Conservation (phyloP, 305 asterid genomes). For the Fraxinus xanthoxyloides region DNA sequence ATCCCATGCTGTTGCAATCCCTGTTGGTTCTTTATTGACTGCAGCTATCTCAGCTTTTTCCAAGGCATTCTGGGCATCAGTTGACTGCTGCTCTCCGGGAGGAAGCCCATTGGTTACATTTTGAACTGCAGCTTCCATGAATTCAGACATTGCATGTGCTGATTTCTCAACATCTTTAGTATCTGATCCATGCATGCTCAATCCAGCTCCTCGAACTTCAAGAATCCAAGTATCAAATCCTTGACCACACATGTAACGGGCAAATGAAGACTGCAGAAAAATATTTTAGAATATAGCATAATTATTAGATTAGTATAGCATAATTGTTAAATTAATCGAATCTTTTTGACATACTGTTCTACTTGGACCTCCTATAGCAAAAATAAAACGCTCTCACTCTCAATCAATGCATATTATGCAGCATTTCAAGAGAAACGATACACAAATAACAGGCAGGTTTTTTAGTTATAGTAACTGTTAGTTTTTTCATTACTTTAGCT, state of each 20-base stretch:
- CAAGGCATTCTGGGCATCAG: slow-evolving; percentile 23
- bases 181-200: slow-evolving; percentile 60
- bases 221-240: slow-evolving; percentile 97
- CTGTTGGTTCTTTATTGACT: slow-evolving; percentile 43
- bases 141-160: slow-evolving; percentile 47
- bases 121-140: slow-evolving; percentile 62
- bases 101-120: slow-evolving; percentile 43
- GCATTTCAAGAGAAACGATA: slow-evolving; percentile 2
- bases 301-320: neutral
- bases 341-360: neutral
- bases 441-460: neutral
- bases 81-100: slow-evolving; percentile 39
- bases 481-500: neutral
- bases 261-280: slow-evolving; percentile 77
- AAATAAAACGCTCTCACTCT: neutral
- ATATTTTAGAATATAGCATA: slow-evolving; percentile 2
- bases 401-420: neutral
- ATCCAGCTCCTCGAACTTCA: slow-evolving; percentile 94
- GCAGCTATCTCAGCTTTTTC: slow-evolving; percentile 41
- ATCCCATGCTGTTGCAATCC: slow-evolving; percentile 56
- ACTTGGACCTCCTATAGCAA: neutral
- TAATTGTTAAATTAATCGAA: neutral
- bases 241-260: slow-evolving; percentile 92
- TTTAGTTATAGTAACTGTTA: neutral
- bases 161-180: slow-evolving; percentile 59